Conservation (phyloP, 192 early-diverging fungal genomes). For the Mortierella hygrophila region DNA sequence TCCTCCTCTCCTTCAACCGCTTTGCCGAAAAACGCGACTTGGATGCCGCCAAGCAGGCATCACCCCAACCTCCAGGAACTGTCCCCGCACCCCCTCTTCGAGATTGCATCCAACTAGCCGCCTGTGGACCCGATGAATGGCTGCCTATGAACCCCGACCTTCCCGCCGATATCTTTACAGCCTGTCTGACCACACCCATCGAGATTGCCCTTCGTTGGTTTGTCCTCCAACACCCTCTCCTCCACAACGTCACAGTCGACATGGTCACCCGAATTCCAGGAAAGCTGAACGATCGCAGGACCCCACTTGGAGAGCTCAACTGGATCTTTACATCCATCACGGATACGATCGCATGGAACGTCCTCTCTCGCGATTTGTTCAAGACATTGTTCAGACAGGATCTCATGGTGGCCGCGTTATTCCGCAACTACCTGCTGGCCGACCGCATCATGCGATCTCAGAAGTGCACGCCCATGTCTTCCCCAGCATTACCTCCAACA, state of each 20-base stretch:
- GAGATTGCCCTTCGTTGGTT: slow-evolving; percentile 95
- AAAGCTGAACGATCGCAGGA: slow-evolving; percentile 87
- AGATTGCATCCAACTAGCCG: slow-evolving; percentile 95
- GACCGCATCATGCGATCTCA: slow-evolving; percentile 97
- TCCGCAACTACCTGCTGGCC: slow-evolving; percentile 95
- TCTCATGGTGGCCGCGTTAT: slow-evolving; percentile 93
- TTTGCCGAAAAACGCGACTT: slow-evolving; percentile 89
- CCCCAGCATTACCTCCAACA: slow-evolving; percentile 87
- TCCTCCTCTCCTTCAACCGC: slow-evolving; percentile 89
- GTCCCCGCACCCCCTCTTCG: slow-evolving; percentile 59
- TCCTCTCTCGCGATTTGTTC: slow-evolving; percentile 90
- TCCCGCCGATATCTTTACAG: slow-evolving; percentile 97
- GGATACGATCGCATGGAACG: slow-evolving; percentile 98
- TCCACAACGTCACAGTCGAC: slow-evolving; percentile 81
- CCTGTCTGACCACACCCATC: slow-evolving; percentile 96
- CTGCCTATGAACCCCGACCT: slow-evolving; percentile 94
- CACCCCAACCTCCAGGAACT: slow-evolving; percentile 60
- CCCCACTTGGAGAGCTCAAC: slow-evolving; percentile 96
- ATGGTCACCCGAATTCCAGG: slow-evolving; percentile 93
- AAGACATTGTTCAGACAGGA: slow-evolving; percentile 94
- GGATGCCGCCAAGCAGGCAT: slow-evolving; percentile 65
- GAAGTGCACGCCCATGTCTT: slow-evolving; percentile 91
- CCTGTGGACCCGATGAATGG: slow-evolving; percentile 85
- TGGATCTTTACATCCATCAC: slow-evolving; percentile 99
- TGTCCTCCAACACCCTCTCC: slow-evolving; percentile 86